phyloP scores from a whole-genome alignment of 228 moss, liverwort and hornwort genomes.

The Sphagnum magellanicum region DNA sequence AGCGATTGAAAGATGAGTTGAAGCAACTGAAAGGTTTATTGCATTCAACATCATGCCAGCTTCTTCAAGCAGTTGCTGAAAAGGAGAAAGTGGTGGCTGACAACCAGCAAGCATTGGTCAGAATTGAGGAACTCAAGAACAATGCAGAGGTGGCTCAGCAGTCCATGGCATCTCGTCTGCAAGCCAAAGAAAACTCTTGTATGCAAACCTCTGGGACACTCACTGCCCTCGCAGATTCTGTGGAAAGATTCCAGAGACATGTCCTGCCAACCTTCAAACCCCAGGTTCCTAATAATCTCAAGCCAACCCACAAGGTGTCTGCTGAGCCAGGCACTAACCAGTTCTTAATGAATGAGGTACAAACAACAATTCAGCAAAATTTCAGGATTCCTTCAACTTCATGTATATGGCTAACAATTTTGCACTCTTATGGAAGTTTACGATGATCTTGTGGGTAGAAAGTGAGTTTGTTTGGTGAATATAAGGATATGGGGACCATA shows the following conservation, averaged over 20 bases:
- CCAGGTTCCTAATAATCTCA: constrained; percentile 13
- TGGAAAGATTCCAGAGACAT: constrained; percentile 65
- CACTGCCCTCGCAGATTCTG: constrained; percentile 38
- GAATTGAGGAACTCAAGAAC: constrained; percentile 37
- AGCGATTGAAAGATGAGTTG: constrained; percentile 63
- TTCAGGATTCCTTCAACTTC: not conserved
- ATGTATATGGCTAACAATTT: no score
- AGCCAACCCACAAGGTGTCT: constrained; percentile 12
- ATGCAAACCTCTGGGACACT: constrained; percentile 35
- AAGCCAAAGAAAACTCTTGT: constrained; percentile 35
- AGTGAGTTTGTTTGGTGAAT: no score
- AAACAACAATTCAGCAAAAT: not conserved
- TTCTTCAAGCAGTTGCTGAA: constrained; percentile 60
- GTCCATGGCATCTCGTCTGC: constrained; percentile 30
- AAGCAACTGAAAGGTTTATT: constrained; percentile 62
- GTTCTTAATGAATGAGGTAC: constrained; percentile 46
- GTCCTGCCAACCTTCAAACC: constrained; percentile 74
- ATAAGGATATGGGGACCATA: no score
- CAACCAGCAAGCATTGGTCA: constrained; percentile 33
- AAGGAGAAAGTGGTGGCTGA: constrained; percentile 61
- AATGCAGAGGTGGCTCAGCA: constrained; percentile 26
- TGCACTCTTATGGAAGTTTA: no score
- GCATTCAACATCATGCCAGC: constrained; percentile 60
- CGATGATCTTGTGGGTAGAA: no score
- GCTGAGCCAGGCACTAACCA: constrained; percentile 20